Evolutionary conservation across 2,329 filamentous ascomycete genomes (phyloP).

Genomic region (Alternaria triticimaculans): DNA sequence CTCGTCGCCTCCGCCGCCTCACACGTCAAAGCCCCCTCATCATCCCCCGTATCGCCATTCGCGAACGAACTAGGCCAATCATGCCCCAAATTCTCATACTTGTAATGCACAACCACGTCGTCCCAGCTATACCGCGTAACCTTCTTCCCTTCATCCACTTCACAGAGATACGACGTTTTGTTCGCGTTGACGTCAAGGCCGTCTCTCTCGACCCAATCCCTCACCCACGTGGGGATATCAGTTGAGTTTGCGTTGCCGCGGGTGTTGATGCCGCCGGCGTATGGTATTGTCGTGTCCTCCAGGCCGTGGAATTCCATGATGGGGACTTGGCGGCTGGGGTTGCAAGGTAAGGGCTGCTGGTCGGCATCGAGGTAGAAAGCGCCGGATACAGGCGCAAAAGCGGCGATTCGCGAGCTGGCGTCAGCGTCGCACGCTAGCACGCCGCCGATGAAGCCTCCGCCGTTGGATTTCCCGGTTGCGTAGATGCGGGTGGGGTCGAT

Average conservation of each 20-base stretch:
- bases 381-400: conserved; percentile 58
- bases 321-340: conserved; percentile 41
- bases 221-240: conserved; percentile 38
- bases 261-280: conserved; percentile 44
- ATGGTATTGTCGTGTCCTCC: conserved; percentile 51
- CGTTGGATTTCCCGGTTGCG: conserved; percentile 61
- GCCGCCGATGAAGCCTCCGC: conserved; percentile 59
- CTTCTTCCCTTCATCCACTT: conserved; percentile 36
- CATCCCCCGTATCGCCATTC: conserved; percentile 32
- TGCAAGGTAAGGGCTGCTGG: conserved; percentile 35
- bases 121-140: conserved; percentile 35
- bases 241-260: conserved; percentile 28
- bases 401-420: conserved; percentile 54
- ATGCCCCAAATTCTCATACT: conserved; percentile 48
- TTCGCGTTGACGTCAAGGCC: conserved; percentile 37
- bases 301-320: conserved; percentile 56
- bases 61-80: conserved; percentile 49
- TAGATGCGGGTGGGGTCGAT: conserved; percentile 56
- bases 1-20: conserved; percentile 38
- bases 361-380: conserved; percentile 52
- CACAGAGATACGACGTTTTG: conserved; percentile 37
- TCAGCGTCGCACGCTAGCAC: conserved; percentile 56
- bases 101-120: conserved; percentile 50
- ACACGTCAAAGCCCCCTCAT: conserved; percentile 32
- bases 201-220: conserved; percentile 49